Evolutionary conservation across 2,329 filamentous ascomycete genomes (phyloP), one percentile per base, ranked within the genome.

Genomic region (Zopfia rhizophila): DNA sequence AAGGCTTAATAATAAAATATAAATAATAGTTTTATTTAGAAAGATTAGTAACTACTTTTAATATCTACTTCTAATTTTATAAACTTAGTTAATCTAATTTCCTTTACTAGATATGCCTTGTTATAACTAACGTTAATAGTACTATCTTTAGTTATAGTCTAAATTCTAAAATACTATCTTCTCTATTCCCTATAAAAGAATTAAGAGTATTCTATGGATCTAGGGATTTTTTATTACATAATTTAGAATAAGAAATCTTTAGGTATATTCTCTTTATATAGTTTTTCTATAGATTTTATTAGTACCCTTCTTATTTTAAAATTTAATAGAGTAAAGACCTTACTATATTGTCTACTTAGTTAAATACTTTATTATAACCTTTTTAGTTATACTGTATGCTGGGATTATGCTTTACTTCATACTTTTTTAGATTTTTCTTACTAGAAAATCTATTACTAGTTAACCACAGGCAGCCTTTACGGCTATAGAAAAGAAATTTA

Each of bases 351-450:
- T 85, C 83, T 17, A 84, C 78, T 22, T 83, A 74, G 63, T 80
- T 83, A 61, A 86, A 85, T 3, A 85, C 72, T 36, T 82, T 69
- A 42, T 77, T 76, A 63, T 83, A 86, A 5, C 77, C 80, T 21
- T 77, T 73, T 78, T 79, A 83, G 53, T 83, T 79, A 56, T 83
- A 86, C 25, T 76, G 59, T 38, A 86, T 78, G n/a, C 76, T 77
- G 2, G 83, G 82, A 52, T 84, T 83, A 63, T 86, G 83, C 61
- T 83, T 85, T 30, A 82, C 82, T 63, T 85, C 83, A 52, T 86
- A 83, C 27, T 83, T 70, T 18, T 80, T 79, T 14, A 82, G 78
- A 52, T 86, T 83, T 58, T 86, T 86, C 61, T 84, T 84, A 59
- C 80, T 83, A 5, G 81, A 84, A 61, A 85, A 86, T 0, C 83